Evolutionary conservation across 2,329 filamentous ascomycete species (phyloP), one percentile per base, ranked within the genome.

Genomic region (Ophiostoma quercus): DNA sequence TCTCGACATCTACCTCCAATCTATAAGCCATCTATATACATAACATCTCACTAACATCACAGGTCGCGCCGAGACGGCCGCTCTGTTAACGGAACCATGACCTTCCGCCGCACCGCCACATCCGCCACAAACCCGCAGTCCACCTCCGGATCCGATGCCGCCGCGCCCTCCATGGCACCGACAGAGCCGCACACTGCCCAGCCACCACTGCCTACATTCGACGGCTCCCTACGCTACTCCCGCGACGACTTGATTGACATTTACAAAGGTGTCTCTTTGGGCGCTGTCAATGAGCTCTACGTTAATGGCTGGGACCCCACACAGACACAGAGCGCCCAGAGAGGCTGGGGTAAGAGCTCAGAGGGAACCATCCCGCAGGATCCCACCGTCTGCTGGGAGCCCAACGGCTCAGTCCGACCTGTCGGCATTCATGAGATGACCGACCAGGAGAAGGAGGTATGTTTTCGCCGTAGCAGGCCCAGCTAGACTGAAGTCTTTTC

Each of bases 381-480:
- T 63, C 92, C 94, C n/a, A 92, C 95, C 73, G 87, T 94, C 60
- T 98, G 94, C 79, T 99, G 94, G 95, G 92, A 96, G 76, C 80
- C 85, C 71, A 84, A 85, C 71, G 92, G 91, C 32, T 84, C 85
- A 68, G 84, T 88, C 63, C 85, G 87, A 73, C 92, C 94, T 7
- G 82, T 97, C 73, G 88, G 88, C 39, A 78, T 97, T 73, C 84
- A 87, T 72, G 88, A 91, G 62, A 88, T 96, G 87, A 83, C 85
- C 1, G 73, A 79, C 5, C 84, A 87, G 71, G 88, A 90, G 79
- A 87, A 83, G 76, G 84, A 85, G 79, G 86, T 88, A 76, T 76
- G 82, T 78, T 34, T 69, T 6, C 29, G 16, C 3, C 34, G 32
- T 22, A 41, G 16, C 16, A 22, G 34, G 9, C 8, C 9, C 11